Evolutionary conservation across 306 rosid species (phyloP).

Genomic region (Lathyrus tuberosus): DNA sequence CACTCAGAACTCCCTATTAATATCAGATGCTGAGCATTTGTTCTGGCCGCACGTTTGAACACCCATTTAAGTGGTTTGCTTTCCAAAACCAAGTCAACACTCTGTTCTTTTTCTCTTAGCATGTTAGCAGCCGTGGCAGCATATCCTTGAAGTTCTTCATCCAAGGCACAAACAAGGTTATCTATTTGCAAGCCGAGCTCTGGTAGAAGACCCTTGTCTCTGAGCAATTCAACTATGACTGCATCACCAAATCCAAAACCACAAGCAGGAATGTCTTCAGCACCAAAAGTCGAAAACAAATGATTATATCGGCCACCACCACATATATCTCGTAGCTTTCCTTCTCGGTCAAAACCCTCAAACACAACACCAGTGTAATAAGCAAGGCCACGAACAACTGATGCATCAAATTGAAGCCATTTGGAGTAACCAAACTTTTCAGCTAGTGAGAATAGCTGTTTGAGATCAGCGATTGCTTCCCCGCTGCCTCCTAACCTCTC

Average conservation of each 20-base stretch:
- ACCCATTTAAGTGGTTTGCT: too few relatives aligned
- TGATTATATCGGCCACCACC: slow-evolving; percentile 95
- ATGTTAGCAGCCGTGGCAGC: too few relatives aligned
- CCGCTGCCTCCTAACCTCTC: slow-evolving; percentile 77
- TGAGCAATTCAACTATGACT: slow-evolving; percentile 88
- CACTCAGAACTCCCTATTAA: too few relatives aligned
- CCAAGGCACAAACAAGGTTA: too few relatives aligned
- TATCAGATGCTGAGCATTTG: too few relatives aligned
- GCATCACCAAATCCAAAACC: slow-evolving; percentile 99
- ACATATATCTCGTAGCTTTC: slow-evolving; percentile 97
- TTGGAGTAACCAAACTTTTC: slow-evolving; percentile 89
- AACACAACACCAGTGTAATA: slow-evolving; percentile 95
- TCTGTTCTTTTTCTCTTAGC: too few relatives aligned
- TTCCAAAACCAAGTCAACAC: too few relatives aligned
- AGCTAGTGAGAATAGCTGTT: slow-evolving; percentile 81
- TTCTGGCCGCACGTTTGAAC: too few relatives aligned
- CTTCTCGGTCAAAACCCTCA: slow-evolving; percentile 93
- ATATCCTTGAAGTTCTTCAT: too few relatives aligned
- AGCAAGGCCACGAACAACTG: slow-evolving; percentile 97
- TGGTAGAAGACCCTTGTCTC: too few relatives aligned
- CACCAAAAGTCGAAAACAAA: slow-evolving; percentile 92
- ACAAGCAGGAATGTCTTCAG: slow-evolving; percentile 89
- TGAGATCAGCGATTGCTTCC: slow-evolving; percentile 86
- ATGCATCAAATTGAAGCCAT: slow-evolving; percentile 95
- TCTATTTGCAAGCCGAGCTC: too few relatives aligned